Base-by-base conservation (phyloP, 768 basidiomycete genomes). In the Lentinula boryana region DNA sequence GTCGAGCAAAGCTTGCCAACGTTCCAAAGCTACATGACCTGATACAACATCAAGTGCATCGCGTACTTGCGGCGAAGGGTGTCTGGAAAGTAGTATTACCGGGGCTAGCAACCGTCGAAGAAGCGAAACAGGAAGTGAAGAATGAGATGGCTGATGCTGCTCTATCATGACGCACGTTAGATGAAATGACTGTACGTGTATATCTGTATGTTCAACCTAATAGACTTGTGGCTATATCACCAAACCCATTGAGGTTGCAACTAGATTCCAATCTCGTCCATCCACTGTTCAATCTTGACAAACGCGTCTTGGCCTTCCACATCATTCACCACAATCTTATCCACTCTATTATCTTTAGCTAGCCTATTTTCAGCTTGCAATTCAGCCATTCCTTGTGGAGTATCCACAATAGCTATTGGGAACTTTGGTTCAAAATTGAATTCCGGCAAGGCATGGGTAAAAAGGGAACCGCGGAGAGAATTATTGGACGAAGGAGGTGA, bases 11-110 rank as follows among this genome's bases (percentile, higher is more conserved):
- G 74, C 81, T 99, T 1, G 94, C 93, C 62, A 95, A 99, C 68
- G 91, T 99, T 1, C 96, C 97, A 27, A 99, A 99, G 72, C 78
- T 98, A 15, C 95, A 98, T 66, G 95, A 99, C 70, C 80, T 99
- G 55, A 93, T 99, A 55, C 83, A 91, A 64, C 84, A 88, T 64
- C 91, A 96, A 72, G 83, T 97, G 0, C 81, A 91, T 43, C 81
- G 82, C 51, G 78, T 84, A 18, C 76, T 90, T 56, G 80, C 83
- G 52, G 68, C 80, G 27, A 75, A 79, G 61, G 85, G 83, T 27
- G 83, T 82, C 10, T 90, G 88, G 86, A 85, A 82, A 63, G 70
- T 93, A 33, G 76, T 78, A 2, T 75, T 93, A 4, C 91, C 91
- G 38, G 88, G 87, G 32, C 71, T 93, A 41, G 71, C 78, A 41